Evolutionary conservation across 495 filamentous ascomycete genomes (phyloP).

Genomic region (Talaromyces proteolyticus): DNA sequence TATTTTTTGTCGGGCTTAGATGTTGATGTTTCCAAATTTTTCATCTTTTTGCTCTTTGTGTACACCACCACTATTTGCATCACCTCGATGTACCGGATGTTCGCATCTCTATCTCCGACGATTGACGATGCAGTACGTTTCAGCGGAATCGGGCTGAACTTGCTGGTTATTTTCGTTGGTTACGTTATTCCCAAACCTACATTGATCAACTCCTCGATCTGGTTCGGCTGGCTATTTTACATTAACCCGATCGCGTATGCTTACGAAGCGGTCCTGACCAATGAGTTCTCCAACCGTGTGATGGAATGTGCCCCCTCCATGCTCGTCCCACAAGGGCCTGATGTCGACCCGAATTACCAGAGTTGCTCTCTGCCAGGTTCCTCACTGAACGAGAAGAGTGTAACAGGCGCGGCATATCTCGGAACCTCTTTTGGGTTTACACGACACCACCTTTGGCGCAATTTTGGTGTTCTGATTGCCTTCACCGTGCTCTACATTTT

Average conservation of each 20-base stretch:
- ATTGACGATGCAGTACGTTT: conserved; percentile 73
- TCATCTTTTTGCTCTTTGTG: conserved; percentile 66
- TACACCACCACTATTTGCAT: conserved; percentile 62
- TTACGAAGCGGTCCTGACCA: conserved; percentile 64
- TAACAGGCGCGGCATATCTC: conserved; percentile 59
- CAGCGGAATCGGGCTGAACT: conserved; percentile 59
- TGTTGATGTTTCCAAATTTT: conserved; percentile 62
- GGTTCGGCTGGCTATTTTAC: conserved; percentile 76
- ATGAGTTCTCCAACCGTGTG: conserved; percentile 56
- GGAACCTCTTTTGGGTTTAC: conserved; percentile 50
- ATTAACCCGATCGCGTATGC: conserved; percentile 72
- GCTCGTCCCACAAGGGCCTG: conserved; percentile 51
- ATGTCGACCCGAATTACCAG: conserved; percentile 44
- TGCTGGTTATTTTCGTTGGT: conserved; percentile 71
- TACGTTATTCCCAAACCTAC: conserved; percentile 67
- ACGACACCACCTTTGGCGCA: conserved; percentile 67
- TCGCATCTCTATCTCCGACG: conserved; percentile 62
- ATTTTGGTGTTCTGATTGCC: conserved; percentile 70
- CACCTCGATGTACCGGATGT: conserved; percentile 70
- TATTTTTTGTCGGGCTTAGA: conserved; percentile 67
- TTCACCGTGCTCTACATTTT: conserved; percentile 64
- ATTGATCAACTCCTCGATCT: conserved; percentile 59
- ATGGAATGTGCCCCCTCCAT: conserved; percentile 56
- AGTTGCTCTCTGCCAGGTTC: conserved; percentile 59
- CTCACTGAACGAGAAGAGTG: conserved; percentile 27